Evolutionary conservation across 257 asterid species (phyloP), one percentile per base, ranked within the genome.

Genomic region (Fraxinus anomala): DNA sequence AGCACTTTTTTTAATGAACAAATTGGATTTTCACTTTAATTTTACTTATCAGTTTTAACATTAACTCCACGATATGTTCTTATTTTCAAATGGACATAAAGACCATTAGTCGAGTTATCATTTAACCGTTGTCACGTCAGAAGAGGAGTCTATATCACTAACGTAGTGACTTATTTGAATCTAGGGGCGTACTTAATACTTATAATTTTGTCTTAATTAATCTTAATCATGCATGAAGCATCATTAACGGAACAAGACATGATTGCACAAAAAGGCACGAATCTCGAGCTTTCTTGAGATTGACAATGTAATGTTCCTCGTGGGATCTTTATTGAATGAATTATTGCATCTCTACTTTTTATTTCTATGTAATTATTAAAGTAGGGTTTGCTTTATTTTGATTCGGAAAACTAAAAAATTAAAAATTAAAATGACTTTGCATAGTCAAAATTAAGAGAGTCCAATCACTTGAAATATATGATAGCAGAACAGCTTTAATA

Each of bases 221-320:
- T 63, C 19, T 9, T 63, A 23, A 63, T 63, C 24, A 24, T 10
- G 17, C 36, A 24, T 63, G 17, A 39, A 21, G 28, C 51, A 6
- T 61, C 17, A 23, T 12, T 40, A 9, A 10, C 13, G 24, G 9
- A 9, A 44, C 34, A 17, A n/a, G 66, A 73, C 28, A 82, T 63
- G 79, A 89, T 80, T 74, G 78, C 81, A 36, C 17, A 44, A 75
- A 82, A 83, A 79, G 80, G 85, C 82, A 84, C 83, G 91, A 86
- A 90, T 90, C 91, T 86, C 89, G 83, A 90, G 89, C 86, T 68
- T 66, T 26, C 84, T 87, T 83, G 88, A 86, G 93, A 87, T 87
- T 76, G 63, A 79, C 73, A 89, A 80, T 80, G 77, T 73, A 80
- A 82, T 83, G 85, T 40, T 87, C 84, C 80, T 77, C 86, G 84